phyloP scores from a whole-genome alignment of 1,284 basidiomycete genomes.

The Blastosporella zonata region DNA sequence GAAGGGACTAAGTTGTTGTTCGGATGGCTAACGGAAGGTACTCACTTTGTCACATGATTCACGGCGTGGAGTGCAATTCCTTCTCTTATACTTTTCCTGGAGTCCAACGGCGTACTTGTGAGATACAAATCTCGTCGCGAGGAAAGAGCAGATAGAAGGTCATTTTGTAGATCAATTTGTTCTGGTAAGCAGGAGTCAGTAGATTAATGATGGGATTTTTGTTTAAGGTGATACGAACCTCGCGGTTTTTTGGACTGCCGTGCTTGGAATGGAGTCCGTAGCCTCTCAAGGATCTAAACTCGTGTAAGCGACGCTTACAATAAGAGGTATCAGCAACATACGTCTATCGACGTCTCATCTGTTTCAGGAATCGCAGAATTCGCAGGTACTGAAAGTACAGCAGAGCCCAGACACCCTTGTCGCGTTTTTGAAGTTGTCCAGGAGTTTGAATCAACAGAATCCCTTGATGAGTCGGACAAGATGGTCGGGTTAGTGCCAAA shows the following conservation, averaged over 20 bases:
- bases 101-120: constrained; percentile 56
- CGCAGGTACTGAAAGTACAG: constrained; percentile 49
- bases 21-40: background rate
- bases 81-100: constrained; percentile 56
- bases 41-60: constrained; percentile 85
- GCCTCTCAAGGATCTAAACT: constrained; percentile 56
- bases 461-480: constrained; percentile 46
- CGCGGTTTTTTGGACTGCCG: constrained; percentile 50
- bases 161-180: constrained; percentile 54
- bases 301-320: background rate
- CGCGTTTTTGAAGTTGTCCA: constrained; percentile 51
- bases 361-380: constrained; percentile 30
- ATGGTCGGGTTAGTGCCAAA: constrained; percentile 54
- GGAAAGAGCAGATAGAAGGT: constrained; percentile 62
- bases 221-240: constrained; percentile 36
- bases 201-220: background rate
- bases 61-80: constrained; percentile 73
- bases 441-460: constrained; percentile 43
- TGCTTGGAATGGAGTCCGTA: constrained; percentile 52
- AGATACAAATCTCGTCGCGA: constrained; percentile 75
- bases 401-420: constrained; percentile 53
- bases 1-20: constrained; percentile 15
- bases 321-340: constrained; percentile 15
- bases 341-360: constrained; percentile 26
- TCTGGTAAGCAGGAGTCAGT: constrained; percentile 34